These are phyloP conservation scores for Lachancea kluyveri DNA, from an alignment of 805 yeast genomes.

Conservation along the genomic window DNA sequence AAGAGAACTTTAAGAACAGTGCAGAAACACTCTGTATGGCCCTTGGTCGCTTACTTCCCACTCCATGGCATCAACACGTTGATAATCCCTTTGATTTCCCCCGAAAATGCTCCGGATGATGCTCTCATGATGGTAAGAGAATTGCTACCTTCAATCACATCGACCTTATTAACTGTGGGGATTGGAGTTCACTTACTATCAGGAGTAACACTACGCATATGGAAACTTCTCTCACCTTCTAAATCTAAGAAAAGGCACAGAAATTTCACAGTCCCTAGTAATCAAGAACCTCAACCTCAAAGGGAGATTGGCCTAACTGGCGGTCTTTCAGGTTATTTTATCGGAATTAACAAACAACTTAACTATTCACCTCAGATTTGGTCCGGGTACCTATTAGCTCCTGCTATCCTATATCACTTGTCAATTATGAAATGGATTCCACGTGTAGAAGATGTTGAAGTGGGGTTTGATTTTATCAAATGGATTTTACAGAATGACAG, in stretches of 20 bases:
- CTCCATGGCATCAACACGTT: conserved; percentile 22
- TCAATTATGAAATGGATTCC: conserved; percentile 19
- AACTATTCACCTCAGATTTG: conserved; percentile 18
- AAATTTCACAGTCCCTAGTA: conserved; percentile 9
- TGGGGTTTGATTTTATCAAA: conserved; percentile 20
- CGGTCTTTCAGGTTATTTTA: conserved; percentile 21
- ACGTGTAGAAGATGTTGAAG: conserved; percentile 10
- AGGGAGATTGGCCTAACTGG: conserved; percentile 20
- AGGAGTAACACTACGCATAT: conserved; percentile 13
- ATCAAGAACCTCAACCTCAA: conserved; percentile 15
- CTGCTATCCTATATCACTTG: conserved; percentile 17
- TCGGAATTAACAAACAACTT: conserved; percentile 17
- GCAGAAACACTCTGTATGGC: conserved; percentile 21
- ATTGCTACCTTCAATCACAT: conserved; percentile 16
- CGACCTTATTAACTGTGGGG: conserved; percentile 12
- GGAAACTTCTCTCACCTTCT: conserved; percentile 8
- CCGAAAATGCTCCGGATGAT: conserved; percentile 20
- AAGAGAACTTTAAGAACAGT: conserved; percentile 10
- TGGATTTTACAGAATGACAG: conserved; percentile 20
- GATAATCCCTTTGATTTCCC: conserved; percentile 15
- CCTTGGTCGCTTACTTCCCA: conserved; percentile 20
- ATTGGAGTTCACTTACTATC: conserved; percentile 7
- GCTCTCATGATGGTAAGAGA: conserved; percentile 23
- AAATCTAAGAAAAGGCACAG: conserved; percentile 4
- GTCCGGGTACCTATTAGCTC: conserved; percentile 19